A percentile compares a stretch with the other conserved stretches of the same genome.
phyloP scores from a whole-genome alignment of 352 stramenopile genomes.

The Peronospora destructor region DNA sequence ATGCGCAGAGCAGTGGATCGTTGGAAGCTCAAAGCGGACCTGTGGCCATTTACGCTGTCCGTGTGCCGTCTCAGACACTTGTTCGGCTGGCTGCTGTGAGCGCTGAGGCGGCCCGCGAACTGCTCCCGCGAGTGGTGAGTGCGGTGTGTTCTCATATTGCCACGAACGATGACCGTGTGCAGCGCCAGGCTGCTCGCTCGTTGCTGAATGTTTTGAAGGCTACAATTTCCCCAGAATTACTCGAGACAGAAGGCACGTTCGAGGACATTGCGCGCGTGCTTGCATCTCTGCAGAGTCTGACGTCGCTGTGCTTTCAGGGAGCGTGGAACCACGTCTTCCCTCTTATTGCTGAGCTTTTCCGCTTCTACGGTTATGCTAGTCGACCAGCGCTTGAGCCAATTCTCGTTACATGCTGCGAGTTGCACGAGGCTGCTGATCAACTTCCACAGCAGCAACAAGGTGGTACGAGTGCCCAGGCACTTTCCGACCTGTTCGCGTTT shows the following conservation, averaged over 20 bases:
- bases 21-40: conserved; percentile 42
- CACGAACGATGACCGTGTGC: conserved; percentile 44
- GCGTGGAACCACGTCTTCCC: conserved; percentile 78
- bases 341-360: conserved; percentile 63
- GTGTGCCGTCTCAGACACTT: conserved; percentile 54
- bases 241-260: conserved; percentile 50
- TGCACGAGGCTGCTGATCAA: conserved; percentile 73
- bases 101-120: conserved; percentile 44
- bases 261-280: conserved; percentile 63
- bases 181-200: conserved; percentile 56
- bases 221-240: conserved; percentile 41
- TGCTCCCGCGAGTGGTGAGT: conserved; percentile 72
- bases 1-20: conserved; percentile 50
- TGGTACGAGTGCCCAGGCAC: conserved; percentile 30
- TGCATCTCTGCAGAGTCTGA: conserved; percentile 70
- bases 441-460: conserved; percentile 43
- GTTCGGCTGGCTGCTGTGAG: conserved; percentile 60
- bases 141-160: conserved; percentile 70
- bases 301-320: conserved; percentile 75
- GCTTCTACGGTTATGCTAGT: conserved; percentile 56
- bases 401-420: conserved; percentile 64
- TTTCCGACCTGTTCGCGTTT: conserved; percentile 56
- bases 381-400: conserved; percentile 56
- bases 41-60: conserved; percentile 56
- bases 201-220: conserved; percentile 59